phyloP scores from a whole-genome alignment of 2,329 filamentous ascomycete species.

The Aspergillus oerlinghausenensis region DNA sequence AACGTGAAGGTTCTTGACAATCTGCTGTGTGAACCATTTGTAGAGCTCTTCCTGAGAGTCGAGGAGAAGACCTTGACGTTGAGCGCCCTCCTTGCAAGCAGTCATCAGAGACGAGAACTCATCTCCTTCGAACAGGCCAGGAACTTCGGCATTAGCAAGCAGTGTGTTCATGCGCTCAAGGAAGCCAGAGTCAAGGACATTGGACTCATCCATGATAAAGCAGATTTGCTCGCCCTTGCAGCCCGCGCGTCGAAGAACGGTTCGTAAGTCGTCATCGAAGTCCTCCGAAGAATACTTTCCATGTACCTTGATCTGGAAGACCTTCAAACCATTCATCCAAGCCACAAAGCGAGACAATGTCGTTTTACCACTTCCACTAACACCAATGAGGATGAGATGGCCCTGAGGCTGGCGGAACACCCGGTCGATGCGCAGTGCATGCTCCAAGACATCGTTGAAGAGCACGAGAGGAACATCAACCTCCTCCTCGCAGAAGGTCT shows the following conservation, averaged over 20 bases:
- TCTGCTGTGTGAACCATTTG: constrained; percentile 99
- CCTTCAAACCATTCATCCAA: constrained; percentile 99
- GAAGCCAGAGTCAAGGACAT: constrained; percentile 97
- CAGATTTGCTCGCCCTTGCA: constrained; percentile 99
- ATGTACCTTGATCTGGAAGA: constrained; percentile 99
- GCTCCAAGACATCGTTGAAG: constrained; percentile 99
- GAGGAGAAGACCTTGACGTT: constrained; percentile 87
- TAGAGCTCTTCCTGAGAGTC: constrained; percentile 99
- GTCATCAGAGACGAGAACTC: constrained; percentile 99
- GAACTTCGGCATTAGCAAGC: constrained; percentile 97
- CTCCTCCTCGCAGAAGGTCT: constrained; percentile 98
- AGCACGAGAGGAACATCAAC: constrained; percentile 96
- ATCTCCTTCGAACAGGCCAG: constrained; percentile 97
- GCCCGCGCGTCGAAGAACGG: constrained; percentile 86
- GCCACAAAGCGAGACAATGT: constrained; percentile 96
- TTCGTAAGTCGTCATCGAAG: constrained; percentile 95
- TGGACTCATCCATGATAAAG: constrained; percentile 99
- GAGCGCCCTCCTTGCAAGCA: constrained; percentile 95
- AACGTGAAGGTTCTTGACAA: constrained; percentile 97
- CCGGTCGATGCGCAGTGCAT: constrained; percentile 95
- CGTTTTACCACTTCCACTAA: constrained; percentile 97
- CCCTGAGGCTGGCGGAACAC: constrained; percentile 98
- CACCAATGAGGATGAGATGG: constrained; percentile 96
- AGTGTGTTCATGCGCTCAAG: constrained; percentile 98
- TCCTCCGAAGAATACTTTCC: constrained; percentile 97